Conservation (phyloP, 2,329 filamentous ascomycete genomes). For the Dryadomyces quercivorus region DNA sequence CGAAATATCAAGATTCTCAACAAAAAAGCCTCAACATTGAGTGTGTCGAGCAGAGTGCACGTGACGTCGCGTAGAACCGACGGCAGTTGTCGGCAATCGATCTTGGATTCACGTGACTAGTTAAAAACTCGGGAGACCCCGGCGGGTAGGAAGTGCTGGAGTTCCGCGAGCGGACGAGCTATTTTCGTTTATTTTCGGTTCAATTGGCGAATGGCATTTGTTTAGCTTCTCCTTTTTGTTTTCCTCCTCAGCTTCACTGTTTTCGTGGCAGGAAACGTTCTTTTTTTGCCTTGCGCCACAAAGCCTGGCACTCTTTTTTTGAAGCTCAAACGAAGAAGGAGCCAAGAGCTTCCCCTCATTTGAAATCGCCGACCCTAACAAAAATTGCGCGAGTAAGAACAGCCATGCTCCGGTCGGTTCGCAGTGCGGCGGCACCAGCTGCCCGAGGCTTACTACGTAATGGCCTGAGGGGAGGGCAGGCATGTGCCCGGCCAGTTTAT, state of each 20-base stretch:
- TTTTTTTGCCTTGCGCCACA: no score
- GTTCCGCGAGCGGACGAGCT: background rate
- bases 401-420: constrained; percentile 11
- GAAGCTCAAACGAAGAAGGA: background rate
- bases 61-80: background rate
- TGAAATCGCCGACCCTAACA: background rate
- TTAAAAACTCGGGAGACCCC: background rate
- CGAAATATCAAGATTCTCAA: no score
- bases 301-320: no score
- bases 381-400: background rate
- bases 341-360: background rate
- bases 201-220: background rate
- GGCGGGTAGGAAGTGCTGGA: background rate
- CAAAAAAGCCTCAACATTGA: no score
- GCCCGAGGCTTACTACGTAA: constrained; percentile 8
- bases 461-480: background rate
- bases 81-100: background rate
- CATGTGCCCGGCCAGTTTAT: background rate
- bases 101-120: no score
- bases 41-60: no score
- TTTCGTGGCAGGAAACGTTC: background rate
- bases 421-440: constrained; percentile 6
- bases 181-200: background rate
- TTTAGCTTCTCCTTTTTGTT: background rate
- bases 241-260: background rate